Base-by-base conservation (phyloP, 345 rosid genomes). In the Gynandropsis gynandra region DNA sequence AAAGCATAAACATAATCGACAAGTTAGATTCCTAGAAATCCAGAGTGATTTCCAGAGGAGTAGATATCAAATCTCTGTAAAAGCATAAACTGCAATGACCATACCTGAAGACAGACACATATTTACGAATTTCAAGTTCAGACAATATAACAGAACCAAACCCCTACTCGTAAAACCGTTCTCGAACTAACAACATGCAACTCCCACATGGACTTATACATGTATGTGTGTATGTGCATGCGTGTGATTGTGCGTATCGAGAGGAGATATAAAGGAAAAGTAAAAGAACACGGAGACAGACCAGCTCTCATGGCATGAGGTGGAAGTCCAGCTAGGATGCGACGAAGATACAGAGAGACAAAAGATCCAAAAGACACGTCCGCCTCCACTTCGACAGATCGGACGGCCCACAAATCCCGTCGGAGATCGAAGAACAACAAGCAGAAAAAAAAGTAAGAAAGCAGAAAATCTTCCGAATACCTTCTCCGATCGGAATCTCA, bases 281-380 rank as follows among this genome's bases (percentile, higher is more conserved):
- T 43, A 42, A 42, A 21, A 7, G 50, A 9, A 66, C 77, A 67
- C 62, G 60, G 36, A 69, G 46, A 63, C 66, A 70, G 43, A 69
- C 74, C 71, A 46, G 56, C 41, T 55, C 41, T 64, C 15, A 61
- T 42, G 46, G 58, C 63, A 47, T 74, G 79, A 77, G 68, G 74
- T 77, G 80, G 81, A 78, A 69, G 74, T 71, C 87, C 81, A 64
- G 62, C 65, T 71, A 57, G 77, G 80, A 75, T 44, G 38, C 53
- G 61, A 38, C 19, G 27, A 35, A 45, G 12, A 7, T 13, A 9
- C 35, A 47, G 37, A 58, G 27, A 43, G 16, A 31, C 56, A 55
- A 58, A 47, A 35, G 47, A 59, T 59, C 62, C 56, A 59, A 16
- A 48, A 38, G 44, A 66, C 70, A 66, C 70, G 64, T 65, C 50